Percentiles rank a stretch among this genome's conserved stretches.
phyloP scores from a whole-genome alignment of 305 asterid species.

The Fraxinus baroniana region DNA sequence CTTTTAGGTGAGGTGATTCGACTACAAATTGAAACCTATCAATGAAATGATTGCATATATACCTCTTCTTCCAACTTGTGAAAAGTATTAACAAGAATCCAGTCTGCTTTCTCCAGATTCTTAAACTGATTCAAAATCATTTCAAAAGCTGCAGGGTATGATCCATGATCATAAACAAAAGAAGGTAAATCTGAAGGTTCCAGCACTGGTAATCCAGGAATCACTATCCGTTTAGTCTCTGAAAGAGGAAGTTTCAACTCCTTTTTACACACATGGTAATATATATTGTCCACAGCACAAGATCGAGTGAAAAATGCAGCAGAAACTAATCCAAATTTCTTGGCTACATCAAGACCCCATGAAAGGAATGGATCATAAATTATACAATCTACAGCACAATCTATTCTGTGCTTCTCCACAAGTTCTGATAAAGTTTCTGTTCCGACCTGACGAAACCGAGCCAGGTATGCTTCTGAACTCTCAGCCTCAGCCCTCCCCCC shows the following conservation, averaged over 20 bases:
- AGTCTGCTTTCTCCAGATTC: constrained; percentile 27
- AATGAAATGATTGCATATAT: background rate
- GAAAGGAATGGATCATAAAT: constrained; percentile 24
- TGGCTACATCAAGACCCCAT: constrained; percentile 32
- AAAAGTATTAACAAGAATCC: constrained; percentile 34
- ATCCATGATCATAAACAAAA: constrained; percentile 17
- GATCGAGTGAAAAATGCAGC: constrained; percentile 32
- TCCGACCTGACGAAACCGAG: constrained; percentile 12
- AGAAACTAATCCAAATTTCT: constrained; percentile 12
- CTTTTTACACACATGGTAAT: constrained; percentile 20
- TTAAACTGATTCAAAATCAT: constrained; percentile 22
- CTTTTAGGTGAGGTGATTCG: background rate
- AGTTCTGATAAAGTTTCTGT: constrained; percentile 4
- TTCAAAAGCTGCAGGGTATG: constrained; percentile 15
- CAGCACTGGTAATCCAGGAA: constrained; percentile 27
- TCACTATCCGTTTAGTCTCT: background rate
- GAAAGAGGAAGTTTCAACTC: constrained; percentile 11
- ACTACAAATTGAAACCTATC: background rate
- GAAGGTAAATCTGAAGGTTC: constrained; percentile 28
- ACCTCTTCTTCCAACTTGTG: constrained; percentile 38
- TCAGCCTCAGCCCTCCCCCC: background rate
- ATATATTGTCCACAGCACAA: constrained; percentile 10
- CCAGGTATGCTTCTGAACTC: background rate
- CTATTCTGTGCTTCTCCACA: constrained; percentile 3
- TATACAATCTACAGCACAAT: constrained; percentile 25